These are phyloP conservation scores for Schizochytrium sp. DNA, from an alignment of 108 stramenopile species.

Conservation along the genomic window DNA sequence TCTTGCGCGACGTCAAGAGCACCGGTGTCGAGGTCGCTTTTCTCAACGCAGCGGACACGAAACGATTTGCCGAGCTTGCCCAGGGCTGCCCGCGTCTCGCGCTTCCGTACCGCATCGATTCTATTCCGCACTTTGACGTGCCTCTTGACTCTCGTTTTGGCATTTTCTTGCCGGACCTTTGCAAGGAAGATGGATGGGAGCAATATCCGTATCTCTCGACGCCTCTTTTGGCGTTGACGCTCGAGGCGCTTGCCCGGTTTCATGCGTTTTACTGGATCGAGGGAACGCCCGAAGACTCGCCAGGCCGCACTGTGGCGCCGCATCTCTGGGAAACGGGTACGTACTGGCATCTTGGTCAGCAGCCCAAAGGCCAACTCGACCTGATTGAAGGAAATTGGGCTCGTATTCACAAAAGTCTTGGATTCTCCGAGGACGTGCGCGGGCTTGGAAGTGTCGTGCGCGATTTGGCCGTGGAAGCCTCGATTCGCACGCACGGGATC, in stretches of 20 bases:
- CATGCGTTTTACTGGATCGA: slow-evolving; percentile 64
- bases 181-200: slow-evolving; percentile 46
- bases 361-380: slow-evolving; percentile 47
- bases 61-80: background rate
- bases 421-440: background rate
- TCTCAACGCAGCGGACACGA: slow-evolving; percentile 32
- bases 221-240: slow-evolving; percentile 36
- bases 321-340: slow-evolving; percentile 52
- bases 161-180: slow-evolving; percentile 52
- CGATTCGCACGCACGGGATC: slow-evolving; percentile 50
- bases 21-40: slow-evolving; percentile 56
- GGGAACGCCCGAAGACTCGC: slow-evolving; percentile 9
- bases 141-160: slow-evolving; percentile 50
- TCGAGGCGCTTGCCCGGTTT: slow-evolving; percentile 51
- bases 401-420: slow-evolving; percentile 26
- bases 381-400: slow-evolving; percentile 48
- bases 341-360: slow-evolving; percentile 56
- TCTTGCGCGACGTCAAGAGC: slow-evolving; percentile 47
- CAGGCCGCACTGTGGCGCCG: slow-evolving; percentile 10
- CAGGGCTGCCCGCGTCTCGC: slow-evolving; percentile 45
- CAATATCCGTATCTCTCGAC: slow-evolving; percentile 50
- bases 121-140: slow-evolving; percentile 32
- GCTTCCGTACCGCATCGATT: slow-evolving; percentile 14
- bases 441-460: background rate
- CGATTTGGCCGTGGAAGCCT: background rate